Base-by-base conservation (phyloP, 2,329 filamentous ascomycete genomes). In the Phoma herbarum region DNA sequence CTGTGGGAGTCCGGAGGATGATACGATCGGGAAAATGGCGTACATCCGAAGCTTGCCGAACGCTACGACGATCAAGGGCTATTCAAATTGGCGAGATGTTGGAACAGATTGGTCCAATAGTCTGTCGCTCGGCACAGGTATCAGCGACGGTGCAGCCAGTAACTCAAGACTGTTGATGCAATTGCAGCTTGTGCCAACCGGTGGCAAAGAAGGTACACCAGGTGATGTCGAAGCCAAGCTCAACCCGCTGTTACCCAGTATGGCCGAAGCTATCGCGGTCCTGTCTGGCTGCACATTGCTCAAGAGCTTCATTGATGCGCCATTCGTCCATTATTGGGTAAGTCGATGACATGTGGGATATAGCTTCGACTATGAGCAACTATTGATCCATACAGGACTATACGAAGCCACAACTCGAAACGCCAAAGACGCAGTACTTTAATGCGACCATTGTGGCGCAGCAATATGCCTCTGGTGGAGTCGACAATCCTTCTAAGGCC, bases 231-330 rank as follows among this genome's bases (percentile, higher is more conserved):
- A 28, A 28, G 26, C 11, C 26, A 54, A 75, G 9, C 80, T 91
- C 0, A 78, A 83, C 31, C 74, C 80, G 0, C 69, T 75, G 0
- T 74, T 88, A 0, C 91, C 91, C 0, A 91, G 88, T 2, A 81
- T 91, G n/a, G 88, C 86, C 0, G 91, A 95, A 75, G 88, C 88
- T 0, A 73, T 95, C 0, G 89, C 90, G 0, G 89, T 92, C 0
- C 82, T 93, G 66, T 84, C 85, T 0, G 86, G 86, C 4, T 88
- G 85, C 33, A 91, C 89, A 0, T 74, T 93, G 0, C 81, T 93
- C 9, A 80, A 88, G 42, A 82, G 85, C 9, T 78, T 86, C 2
- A 76, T 85, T 9, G 81, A 85, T 55, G 78, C 88, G 0, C 87
- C 89, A 0, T 91, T 89, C 67, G 79, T 82, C 0, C 84, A 86